These are phyloP conservation scores for Cerrena zonata DNA, from an alignment of 1,284 basidiomycete species.

Conservation along the genomic window DNA sequence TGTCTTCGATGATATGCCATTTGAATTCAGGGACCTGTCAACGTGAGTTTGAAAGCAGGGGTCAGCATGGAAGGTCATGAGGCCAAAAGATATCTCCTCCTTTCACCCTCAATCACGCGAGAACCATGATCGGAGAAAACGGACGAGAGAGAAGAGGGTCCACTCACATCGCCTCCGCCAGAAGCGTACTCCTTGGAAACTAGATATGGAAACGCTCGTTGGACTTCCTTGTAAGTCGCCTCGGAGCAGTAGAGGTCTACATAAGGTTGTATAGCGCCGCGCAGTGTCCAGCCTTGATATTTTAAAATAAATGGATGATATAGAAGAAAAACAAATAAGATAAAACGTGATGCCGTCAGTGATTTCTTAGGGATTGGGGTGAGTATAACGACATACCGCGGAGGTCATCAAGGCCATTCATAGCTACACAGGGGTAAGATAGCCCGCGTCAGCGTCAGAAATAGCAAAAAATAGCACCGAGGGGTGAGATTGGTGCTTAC, in stretches of 20 bases:
- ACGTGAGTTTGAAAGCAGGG: conserved; percentile 1
- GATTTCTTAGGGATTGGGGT: background rate
- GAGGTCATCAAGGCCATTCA: conserved; percentile 79
- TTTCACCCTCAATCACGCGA: too few species aligned
- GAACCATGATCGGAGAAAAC: conserved; percentile 1
- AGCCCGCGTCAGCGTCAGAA: conserved; percentile 7
- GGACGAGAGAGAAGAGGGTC: background rate
- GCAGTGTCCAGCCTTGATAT: conserved; percentile 66
- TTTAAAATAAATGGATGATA: too few species aligned
- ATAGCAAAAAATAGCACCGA: background rate
- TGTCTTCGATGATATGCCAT: conserved; percentile 72
- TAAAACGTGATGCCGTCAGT: conserved; percentile 5
- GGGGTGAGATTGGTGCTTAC: conserved; percentile 35
- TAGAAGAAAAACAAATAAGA: too few species aligned
- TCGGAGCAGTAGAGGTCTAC: conserved; percentile 71
- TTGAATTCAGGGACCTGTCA: conserved; percentile 67
- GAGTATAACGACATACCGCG: conserved; percentile 43
- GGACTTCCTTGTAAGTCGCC: conserved; percentile 59
- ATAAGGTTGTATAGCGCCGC: conserved; percentile 57
- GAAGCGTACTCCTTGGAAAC: conserved; percentile 70
- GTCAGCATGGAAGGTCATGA: too few species aligned
- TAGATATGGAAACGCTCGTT: conserved; percentile 71
- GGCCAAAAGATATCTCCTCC: too few species aligned
- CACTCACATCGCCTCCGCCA: conserved; percentile 69
- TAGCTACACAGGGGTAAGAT: conserved; percentile 52